phyloP scores from a whole-genome alignment of 768 basidiomycete species.

The Guyanaporus albipodus region DNA sequence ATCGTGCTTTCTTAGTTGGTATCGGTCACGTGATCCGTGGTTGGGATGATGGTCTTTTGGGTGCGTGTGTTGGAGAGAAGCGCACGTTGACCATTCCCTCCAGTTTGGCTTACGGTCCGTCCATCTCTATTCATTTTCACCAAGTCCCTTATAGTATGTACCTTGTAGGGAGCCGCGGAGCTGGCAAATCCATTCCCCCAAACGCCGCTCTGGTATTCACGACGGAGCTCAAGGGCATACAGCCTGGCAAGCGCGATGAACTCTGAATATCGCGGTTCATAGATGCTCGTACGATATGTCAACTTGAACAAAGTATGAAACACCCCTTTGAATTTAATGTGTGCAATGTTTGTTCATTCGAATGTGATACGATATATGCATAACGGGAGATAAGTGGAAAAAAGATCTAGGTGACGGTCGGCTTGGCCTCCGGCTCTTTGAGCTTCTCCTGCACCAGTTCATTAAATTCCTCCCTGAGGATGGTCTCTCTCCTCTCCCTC shows the following conservation, averaged over 20 bases:
- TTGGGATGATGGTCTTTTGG: conserved; percentile 79
- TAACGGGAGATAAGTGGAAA: not conserved
- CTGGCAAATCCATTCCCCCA: conserved; percentile 73
- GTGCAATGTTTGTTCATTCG: not conserved
- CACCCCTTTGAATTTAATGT: not conserved
- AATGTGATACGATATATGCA: not conserved
- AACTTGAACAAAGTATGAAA: not conserved
- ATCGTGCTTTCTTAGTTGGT: conserved; percentile 50
- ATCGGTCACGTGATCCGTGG: conserved; percentile 78
- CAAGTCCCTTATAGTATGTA: not conserved
- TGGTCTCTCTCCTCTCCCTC: conserved; percentile 83
- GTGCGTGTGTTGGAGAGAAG: conserved; percentile 88
- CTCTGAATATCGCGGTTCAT: conserved; percentile 35
- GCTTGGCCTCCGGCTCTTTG: conserved; percentile 43
- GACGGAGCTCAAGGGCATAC: conserved; percentile 72
- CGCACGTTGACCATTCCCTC: conserved; percentile 86
- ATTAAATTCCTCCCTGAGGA: conserved; percentile 85
- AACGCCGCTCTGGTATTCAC: conserved; percentile 82
- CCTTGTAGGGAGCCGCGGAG: conserved; percentile 62
- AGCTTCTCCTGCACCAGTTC: conserved; percentile 77
- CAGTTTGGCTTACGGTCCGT: conserved; percentile 76
- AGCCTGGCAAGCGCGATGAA: conserved; percentile 48
- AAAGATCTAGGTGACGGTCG: conserved; percentile 6
- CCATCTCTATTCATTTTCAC: not conserved
- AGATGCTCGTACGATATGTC: not conserved